phyloP scores from a whole-genome alignment of 2,329 filamentous ascomycete species.

The Pseudogymnoascus sp. region DNA sequence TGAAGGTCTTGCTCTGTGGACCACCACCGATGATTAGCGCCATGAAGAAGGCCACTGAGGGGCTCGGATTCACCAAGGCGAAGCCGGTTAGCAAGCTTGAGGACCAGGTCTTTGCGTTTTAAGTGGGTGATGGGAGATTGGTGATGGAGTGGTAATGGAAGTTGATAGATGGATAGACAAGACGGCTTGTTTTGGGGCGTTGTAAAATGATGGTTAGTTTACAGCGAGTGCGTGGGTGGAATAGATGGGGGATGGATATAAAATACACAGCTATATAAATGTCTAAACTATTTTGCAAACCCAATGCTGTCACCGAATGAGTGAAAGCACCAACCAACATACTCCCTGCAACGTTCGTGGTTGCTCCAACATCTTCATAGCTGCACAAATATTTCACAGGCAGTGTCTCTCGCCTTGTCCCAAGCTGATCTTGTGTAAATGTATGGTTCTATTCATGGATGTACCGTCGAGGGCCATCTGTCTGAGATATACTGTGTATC shows the following conservation, averaged over 20 bases:
- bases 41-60: constrained; percentile 91
- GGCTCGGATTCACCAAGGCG: constrained; percentile 85
- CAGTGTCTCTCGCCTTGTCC: background rate
- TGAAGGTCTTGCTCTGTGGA: constrained; percentile 91
- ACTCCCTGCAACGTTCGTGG: background rate
- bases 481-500: background rate
- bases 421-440: background rate
- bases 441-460: background rate
- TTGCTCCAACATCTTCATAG: background rate
- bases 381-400: background rate
- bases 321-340: background rate
- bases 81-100: constrained; percentile 93
- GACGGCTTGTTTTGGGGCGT: background rate
- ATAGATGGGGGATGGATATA: background rate
- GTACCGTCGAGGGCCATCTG: background rate
- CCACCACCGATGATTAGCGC: constrained; percentile 95
- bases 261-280: background rate
- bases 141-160: background rate
- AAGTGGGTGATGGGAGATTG: constrained; percentile 24
- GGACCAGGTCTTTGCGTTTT: constrained; percentile 97
- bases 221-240: background rate
- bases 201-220: background rate
- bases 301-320: background rate
- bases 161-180: constrained; percentile 1
- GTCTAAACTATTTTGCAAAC: constrained; percentile 1